Evolutionary conservation across 352 stramenopile genomes (phyloP).

Genomic region (Globisporangium nunn): DNA sequence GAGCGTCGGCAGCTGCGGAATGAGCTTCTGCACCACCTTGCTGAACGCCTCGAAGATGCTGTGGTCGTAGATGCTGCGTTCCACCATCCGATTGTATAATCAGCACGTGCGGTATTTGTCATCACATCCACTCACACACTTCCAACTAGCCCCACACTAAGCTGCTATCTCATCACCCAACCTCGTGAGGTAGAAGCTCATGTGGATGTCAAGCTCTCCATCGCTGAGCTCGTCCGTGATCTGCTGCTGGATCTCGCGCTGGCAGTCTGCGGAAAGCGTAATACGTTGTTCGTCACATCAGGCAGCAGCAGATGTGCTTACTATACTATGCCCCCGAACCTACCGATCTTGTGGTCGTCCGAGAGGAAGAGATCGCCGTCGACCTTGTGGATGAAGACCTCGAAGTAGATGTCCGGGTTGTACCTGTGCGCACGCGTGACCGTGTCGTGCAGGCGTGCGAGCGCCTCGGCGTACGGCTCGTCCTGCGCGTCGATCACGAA

Average conservation of each 20-base stretch:
- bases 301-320: no score
- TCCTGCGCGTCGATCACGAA: slow-evolving; percentile 99
- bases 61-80: slow-evolving; percentile 92
- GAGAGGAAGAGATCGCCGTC: slow-evolving; percentile 98
- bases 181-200: slow-evolving; percentile 89
- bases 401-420: slow-evolving; percentile 95
- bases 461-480: slow-evolving; percentile 81
- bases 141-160: no score
- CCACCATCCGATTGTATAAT: no score
- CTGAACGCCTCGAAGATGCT: slow-evolving; percentile 97
- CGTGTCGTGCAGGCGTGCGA: slow-evolving; percentile 85
- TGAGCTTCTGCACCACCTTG: slow-evolving; percentile 97
- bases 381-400: slow-evolving; percentile 99
- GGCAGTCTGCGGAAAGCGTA: slow-evolving; percentile 75
- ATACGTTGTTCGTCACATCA: background rate
- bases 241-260: slow-evolving; percentile 96
- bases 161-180: background rate
- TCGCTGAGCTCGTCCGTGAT: slow-evolving; percentile 96
- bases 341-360: slow-evolving; percentile 97
- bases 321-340: slow-evolving; percentile 3
- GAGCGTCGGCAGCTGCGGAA: slow-evolving; percentile 95
- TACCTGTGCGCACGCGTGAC: slow-evolving; percentile 81
- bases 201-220: slow-evolving; percentile 88
- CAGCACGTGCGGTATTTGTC: no score
- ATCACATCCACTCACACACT: no score